Percentiles rank a stretch among this genome's conserved stretches.
Conservation (phyloP, 1,284 basidiomycete genomes). For the Ceratobasidium sp. region DNA sequence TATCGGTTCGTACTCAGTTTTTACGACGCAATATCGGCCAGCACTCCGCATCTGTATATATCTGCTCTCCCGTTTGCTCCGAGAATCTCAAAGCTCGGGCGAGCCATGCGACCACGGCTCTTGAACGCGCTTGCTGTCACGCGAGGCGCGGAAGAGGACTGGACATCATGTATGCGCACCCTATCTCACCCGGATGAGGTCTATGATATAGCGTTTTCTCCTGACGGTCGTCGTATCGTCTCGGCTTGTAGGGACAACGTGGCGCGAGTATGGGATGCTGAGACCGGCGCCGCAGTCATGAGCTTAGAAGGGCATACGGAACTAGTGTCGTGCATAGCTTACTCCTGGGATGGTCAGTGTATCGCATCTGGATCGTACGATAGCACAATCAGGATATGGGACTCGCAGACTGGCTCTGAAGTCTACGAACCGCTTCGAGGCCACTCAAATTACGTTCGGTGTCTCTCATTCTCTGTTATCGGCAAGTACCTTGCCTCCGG, state of each 20-base stretch:
- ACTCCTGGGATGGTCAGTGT: background rate
- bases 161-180: background rate
- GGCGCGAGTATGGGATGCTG: conserved; percentile 1
- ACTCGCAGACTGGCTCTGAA: background rate
- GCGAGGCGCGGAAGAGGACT: background rate
- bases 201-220: background rate
- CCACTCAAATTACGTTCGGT: background rate
- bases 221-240: background rate
- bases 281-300: background rate
- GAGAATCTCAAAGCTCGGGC: background rate
- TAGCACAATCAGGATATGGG: background rate
- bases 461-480: background rate
- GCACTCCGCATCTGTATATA: conserved; percentile 18
- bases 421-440: background rate
- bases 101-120: background rate
- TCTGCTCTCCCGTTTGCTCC: conserved; percentile 6
- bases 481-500: background rate
- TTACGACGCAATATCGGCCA: conserved; percentile 5
- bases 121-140: background rate
- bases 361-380: background rate
- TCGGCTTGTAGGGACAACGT: background rate
- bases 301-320: background rate
- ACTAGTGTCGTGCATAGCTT: background rate
- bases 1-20: background rate
- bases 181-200: background rate